These are phyloP conservation scores for Ophiostoma triangulosporum DNA, from an alignment of 2,329 filamentous ascomycete genomes.

Conservation along the genomic window DNA sequence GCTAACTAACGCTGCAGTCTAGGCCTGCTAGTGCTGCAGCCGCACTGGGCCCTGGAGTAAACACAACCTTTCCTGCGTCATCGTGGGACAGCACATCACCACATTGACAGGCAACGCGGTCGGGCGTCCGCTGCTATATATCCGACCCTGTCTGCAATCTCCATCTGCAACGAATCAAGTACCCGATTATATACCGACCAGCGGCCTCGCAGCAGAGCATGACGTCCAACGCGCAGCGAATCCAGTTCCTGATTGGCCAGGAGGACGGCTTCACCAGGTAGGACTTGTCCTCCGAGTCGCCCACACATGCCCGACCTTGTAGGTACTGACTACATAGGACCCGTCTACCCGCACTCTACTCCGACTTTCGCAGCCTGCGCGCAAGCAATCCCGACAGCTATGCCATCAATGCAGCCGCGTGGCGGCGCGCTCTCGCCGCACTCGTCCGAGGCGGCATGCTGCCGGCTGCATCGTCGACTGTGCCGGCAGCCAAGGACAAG, in stretches of 20 bases:
- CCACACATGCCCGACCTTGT: background rate
- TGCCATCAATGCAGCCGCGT: conserved; percentile 23
- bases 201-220: conserved; percentile 3
- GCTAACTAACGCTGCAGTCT: no score
- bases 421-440: conserved; percentile 21
- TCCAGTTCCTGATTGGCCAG: conserved; percentile 13
- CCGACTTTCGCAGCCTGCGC: conserved; percentile 17
- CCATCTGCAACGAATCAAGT: no score
- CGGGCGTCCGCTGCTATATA: background rate
- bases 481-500: background rate
- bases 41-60: background rate
- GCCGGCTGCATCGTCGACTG: conserved; percentile 12
- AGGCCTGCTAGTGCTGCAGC: background rate
- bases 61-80: conserved; percentile 8
- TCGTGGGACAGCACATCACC: conserved; percentile 3
- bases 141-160: background rate
- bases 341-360: conserved; percentile 17
- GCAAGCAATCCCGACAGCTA: conserved; percentile 17
- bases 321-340: conserved; percentile 1
- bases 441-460: conserved; percentile 21
- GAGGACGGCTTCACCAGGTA: conserved; percentile 14
- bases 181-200: no score
- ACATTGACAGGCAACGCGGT: conserved; percentile 1
- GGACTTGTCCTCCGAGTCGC: no score
- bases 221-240: conserved; percentile 13